Percentiles rank a stretch among this genome's conserved stretches.
Evolutionary conservation across 2,329 filamentous ascomycete genomes (phyloP).

Genomic region (Cytospora piceicola): DNA sequence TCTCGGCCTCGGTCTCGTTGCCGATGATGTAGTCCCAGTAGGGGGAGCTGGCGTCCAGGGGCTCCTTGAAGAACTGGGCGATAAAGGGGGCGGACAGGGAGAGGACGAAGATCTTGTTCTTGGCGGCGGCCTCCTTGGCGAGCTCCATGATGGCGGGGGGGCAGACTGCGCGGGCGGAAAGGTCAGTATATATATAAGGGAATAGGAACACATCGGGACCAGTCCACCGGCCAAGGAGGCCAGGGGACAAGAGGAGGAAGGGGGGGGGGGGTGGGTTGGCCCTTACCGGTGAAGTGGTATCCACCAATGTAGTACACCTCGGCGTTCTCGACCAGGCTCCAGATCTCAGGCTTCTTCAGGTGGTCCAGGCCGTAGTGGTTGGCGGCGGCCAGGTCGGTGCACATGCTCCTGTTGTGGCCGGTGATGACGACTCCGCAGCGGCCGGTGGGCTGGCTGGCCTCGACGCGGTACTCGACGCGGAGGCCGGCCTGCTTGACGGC

Average conservation of each 20-base stretch:
- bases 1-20: slow-evolving; percentile 92
- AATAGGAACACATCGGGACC: neutral
- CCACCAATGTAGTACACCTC: slow-evolving; percentile 92
- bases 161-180: slow-evolving; percentile 61
- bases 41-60: slow-evolving; percentile 79
- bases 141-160: slow-evolving; percentile 88
- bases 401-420: slow-evolving; percentile 91
- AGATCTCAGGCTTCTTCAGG: slow-evolving; percentile 87
- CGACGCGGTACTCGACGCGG: slow-evolving; percentile 92
- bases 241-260: neutral
- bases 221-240: neutral
- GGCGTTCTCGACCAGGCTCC: slow-evolving; percentile 87
- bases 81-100: slow-evolving; percentile 97
- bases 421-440: slow-evolving; percentile 97
- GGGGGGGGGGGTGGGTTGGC: neutral
- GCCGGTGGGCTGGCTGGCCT: slow-evolving; percentile 81
- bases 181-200: neutral
- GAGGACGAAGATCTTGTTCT: slow-evolving; percentile 91
- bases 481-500: slow-evolving; percentile 88
- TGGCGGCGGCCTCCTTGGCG: slow-evolving; percentile 82
- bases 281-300: slow-evolving; percentile 81
- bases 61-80: slow-evolving; percentile 96
- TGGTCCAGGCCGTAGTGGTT: slow-evolving; percentile 97
- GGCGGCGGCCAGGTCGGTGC: slow-evolving; percentile 92
- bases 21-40: slow-evolving; percentile 97